A percentile compares a stretch with the other conserved stretches of the same genome.
phyloP scores from a whole-genome alignment of 176 grass and related monocot species.

The Guadua angustifolia region DNA sequence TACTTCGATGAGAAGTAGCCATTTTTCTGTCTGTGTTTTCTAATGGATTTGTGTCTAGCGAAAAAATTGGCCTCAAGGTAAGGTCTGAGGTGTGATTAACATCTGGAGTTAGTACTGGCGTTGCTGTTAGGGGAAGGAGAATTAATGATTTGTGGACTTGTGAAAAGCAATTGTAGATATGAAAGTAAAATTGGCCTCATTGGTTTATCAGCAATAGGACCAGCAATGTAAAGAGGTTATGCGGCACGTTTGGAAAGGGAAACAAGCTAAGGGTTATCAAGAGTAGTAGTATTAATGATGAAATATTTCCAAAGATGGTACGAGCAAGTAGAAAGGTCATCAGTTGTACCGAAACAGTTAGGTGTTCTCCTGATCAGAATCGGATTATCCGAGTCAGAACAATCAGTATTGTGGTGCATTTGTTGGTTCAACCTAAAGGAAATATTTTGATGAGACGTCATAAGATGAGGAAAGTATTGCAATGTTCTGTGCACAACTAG shows the following conservation, averaged over 20 bases:
- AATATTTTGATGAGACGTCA: not conserved
- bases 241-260: not conserved
- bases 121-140: not conserved
- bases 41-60: not conserved
- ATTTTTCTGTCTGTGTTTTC: not conserved
- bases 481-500: slow-evolving; percentile 10
- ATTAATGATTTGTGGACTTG: not conserved
- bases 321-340: not conserved
- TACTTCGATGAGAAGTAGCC: not conserved
- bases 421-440: not conserved
- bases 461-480: not conserved
- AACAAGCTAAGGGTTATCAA: not conserved
- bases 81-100: not conserved
- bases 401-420: not conserved
- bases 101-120: not conserved
- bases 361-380: not conserved
- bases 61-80: slow-evolving; percentile 2
- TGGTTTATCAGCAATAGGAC: not conserved
- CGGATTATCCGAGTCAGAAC: not conserved
- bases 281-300: not conserved
- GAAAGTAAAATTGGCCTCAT: not conserved
- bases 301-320: not conserved
- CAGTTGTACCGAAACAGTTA: not conserved
- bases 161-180: not conserved
- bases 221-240: not conserved